A percentile compares a stretch with the other conserved stretches of the same genome.
Conservation (phyloP, 2,329 filamentous ascomycete genomes). For the Alternaria alternata region DNA sequence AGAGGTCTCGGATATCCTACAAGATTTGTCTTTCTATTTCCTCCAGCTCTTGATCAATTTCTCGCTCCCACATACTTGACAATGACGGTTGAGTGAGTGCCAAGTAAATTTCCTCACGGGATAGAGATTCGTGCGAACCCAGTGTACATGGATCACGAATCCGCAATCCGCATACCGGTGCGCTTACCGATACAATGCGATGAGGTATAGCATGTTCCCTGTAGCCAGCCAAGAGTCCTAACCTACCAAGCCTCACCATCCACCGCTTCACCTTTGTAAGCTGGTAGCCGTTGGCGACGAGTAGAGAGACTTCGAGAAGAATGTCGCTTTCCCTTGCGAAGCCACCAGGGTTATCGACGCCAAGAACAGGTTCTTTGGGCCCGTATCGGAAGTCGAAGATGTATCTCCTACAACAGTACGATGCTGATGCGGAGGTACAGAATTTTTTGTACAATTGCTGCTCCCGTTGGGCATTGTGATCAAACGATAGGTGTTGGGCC, state of each 20-base stretch:
- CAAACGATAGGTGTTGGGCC: neutral
- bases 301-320: constrained; percentile 9
- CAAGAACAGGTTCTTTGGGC: neutral
- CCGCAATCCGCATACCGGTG: too few species aligned
- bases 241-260: constrained; percentile 6
- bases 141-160: too few species aligned
- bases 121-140: too few species aligned
- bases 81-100: too few species aligned
- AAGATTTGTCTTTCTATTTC: neutral
- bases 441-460: neutral
- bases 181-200: too few species aligned
- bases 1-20: neutral
- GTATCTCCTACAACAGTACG: neutral
- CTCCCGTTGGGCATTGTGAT: neutral
- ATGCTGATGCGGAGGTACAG: neutral
- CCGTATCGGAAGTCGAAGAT: neutral
- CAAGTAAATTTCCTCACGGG: accelerated
- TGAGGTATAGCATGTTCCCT: neutral
- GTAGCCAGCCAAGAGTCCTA: constrained; percentile 9
- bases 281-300: constrained; percentile 11
- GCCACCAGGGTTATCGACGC: neutral
- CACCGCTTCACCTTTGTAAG: neutral
- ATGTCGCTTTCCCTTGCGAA: neutral
- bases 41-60: neutral
- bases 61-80: neutral